These are phyloP conservation scores for Neobulgaria alba DNA, from an alignment of 2,329 filamentous ascomycete genomes.

Conservation along the genomic window DNA sequence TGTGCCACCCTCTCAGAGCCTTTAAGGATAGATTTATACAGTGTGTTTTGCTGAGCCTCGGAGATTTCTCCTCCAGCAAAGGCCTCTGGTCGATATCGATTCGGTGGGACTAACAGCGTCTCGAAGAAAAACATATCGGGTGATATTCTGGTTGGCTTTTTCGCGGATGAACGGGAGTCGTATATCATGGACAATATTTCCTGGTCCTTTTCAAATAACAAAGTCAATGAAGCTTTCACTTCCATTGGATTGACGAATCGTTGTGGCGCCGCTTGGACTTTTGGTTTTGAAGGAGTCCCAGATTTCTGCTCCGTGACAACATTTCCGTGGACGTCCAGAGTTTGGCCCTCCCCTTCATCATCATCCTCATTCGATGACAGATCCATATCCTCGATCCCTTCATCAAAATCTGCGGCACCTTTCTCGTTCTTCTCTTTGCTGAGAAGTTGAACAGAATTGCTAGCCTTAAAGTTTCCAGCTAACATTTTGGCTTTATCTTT, in stretches of 20 bases:
- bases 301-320: constrained; percentile 45
- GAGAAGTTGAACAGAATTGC: constrained; percentile 29
- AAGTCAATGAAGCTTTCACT: constrained; percentile 66
- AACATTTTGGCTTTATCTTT: constrained; percentile 76
- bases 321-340: constrained; percentile 46
- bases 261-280: constrained; percentile 40
- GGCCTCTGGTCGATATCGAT: constrained; percentile 82
- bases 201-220: constrained; percentile 80
- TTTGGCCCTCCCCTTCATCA: constrained; percentile 36
- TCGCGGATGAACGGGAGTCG: constrained; percentile 54
- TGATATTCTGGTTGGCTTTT: constrained; percentile 48
- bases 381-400: constrained; percentile 61
- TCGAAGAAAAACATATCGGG: constrained; percentile 94
- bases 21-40: constrained; percentile 79
- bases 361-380: constrained; percentile 39
- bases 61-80: constrained; percentile 74
- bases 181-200: constrained; percentile 82
- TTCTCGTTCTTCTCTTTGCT: constrained; percentile 33
- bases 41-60: constrained; percentile 79
- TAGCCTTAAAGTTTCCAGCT: constrained; percentile 47
- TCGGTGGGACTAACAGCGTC: constrained; percentile 81
- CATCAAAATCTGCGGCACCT: constrained; percentile 38
- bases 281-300: constrained; percentile 30
- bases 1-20: constrained; percentile 65
- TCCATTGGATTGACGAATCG: constrained; percentile 77